A percentile compares a stretch with the other conserved stretches of the same genome.
Conservation (phyloP, 1,139 yeast genomes). For the Citeromyces siamensis region DNA sequence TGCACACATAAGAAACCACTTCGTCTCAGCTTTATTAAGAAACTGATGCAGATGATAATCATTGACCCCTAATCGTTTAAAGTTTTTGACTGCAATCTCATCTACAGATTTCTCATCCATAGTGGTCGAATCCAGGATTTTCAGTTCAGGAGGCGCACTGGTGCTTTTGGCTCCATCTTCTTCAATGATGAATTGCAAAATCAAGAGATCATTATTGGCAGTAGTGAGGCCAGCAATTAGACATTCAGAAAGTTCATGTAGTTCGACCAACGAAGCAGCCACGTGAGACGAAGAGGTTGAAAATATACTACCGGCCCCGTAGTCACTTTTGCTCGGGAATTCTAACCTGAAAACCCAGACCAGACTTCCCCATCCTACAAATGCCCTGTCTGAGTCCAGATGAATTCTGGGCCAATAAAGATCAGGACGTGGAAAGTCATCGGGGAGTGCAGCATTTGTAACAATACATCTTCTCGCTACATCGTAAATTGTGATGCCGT, state of each 20-base stretch:
- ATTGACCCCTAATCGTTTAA: conserved; percentile 56
- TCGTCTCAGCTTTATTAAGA: conserved; percentile 22
- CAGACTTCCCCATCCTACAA: conserved; percentile 77
- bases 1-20: conserved; percentile 65
- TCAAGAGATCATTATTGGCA: conserved; percentile 50
- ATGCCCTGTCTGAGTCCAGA: conserved; percentile 55
- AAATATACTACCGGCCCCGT: conserved; percentile 13
- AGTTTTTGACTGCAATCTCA: conserved; percentile 55
- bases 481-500: conserved; percentile 57
- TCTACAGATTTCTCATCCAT: conserved; percentile 80
- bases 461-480: conserved; percentile 31
- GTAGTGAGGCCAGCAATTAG: conserved; percentile 71
- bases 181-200: conserved; percentile 37
- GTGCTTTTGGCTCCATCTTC: conserved; percentile 8
- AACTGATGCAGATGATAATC: conserved; percentile 60
- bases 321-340: conserved; percentile 7
- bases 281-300: conserved; percentile 62
- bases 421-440: conserved; percentile 59
- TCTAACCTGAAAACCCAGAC: conserved; percentile 62
- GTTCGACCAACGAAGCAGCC: conserved; percentile 38
- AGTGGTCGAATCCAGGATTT: conserved; percentile 47
- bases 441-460: conserved; percentile 42
- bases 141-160: conserved; percentile 52
- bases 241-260: conserved; percentile 41
- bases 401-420: conserved; percentile 73